phyloP scores from a whole-genome alignment of 2,329 filamentous ascomycete genomes.

The Nannizzia gypsea region DNA sequence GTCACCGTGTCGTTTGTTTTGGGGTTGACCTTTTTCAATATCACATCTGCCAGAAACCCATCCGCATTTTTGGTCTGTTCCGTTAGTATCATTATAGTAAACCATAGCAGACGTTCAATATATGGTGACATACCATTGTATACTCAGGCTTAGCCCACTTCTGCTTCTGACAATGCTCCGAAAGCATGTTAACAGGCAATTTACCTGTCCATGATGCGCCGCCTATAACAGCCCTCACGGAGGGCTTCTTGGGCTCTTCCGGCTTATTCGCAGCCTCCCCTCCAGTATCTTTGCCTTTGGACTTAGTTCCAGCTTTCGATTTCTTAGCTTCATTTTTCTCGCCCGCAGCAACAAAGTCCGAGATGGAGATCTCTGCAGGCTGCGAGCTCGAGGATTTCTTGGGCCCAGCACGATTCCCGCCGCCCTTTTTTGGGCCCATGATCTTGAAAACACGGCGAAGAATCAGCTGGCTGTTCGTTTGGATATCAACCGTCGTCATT shows the following conservation, averaged over 20 bases:
- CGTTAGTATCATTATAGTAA: slow-evolving; percentile 11
- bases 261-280: slow-evolving; percentile 21
- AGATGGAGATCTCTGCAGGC: slow-evolving; percentile 15
- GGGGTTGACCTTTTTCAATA: slow-evolving; percentile 57
- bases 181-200: slow-evolving; percentile 81
- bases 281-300: slow-evolving; percentile 11
- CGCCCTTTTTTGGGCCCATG: slow-evolving; percentile 35
- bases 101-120: not conserved
- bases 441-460: slow-evolving; percentile 9
- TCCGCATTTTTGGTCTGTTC: slow-evolving; percentile 53
- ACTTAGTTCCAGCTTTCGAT: slow-evolving; percentile 27
- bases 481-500: not conserved
- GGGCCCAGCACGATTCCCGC: slow-evolving; percentile 27
- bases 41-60: slow-evolving; percentile 69
- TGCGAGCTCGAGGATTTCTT: slow-evolving; percentile 32
- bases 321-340: slow-evolving; percentile 12
- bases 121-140: slow-evolving; percentile 50
- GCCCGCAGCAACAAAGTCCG: slow-evolving; percentile 14
- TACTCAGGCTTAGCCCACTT: slow-evolving; percentile 94
- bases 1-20: slow-evolving; percentile 70
- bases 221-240: slow-evolving; percentile 68
- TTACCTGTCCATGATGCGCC: slow-evolving; percentile 97
- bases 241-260: slow-evolving; percentile 46
- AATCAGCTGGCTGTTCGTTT: not conserved
- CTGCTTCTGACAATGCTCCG: slow-evolving; percentile 90